Conservation (phyloP, 129 eudicot species). For the Erigeron canadensis region DNA sequence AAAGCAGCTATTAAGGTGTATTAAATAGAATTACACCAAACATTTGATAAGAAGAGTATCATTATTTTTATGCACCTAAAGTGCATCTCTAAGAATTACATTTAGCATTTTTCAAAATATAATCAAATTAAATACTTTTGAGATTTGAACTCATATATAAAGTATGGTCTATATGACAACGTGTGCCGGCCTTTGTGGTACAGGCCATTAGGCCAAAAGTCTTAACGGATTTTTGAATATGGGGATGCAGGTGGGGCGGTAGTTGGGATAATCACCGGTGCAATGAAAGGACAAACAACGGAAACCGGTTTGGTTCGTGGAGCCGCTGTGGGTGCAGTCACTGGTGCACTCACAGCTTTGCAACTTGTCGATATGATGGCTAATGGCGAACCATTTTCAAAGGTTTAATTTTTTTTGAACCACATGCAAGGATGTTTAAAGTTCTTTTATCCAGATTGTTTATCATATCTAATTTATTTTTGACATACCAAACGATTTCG, state of each 20-base stretch:
- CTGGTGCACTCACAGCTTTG: constrained; percentile 78
- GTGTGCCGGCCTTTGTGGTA: no score
- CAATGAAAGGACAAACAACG: constrained; percentile 78
- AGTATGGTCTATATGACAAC: no score
- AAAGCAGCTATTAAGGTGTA: no score
- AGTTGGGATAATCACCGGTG: constrained; percentile 68
- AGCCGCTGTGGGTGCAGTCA: constrained; percentile 65
- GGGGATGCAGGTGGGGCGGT: constrained; percentile 63
- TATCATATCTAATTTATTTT: not conserved
- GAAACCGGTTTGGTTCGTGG: constrained; percentile 80
- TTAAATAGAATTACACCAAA: no score
- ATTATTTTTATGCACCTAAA: no score
- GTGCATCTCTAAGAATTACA: no score
- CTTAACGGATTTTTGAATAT: not conserved
- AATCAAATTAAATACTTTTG: no score
- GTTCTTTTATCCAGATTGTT: not conserved
- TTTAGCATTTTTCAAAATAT: no score
- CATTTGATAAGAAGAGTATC: no score
- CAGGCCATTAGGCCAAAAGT: no score
- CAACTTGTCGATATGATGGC: constrained; percentile 59
- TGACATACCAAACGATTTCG: not conserved
- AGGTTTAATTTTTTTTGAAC: constrained; percentile 42
- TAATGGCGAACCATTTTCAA: constrained; percentile 71
- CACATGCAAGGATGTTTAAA: not conserved
- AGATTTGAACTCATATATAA: not conserved